Conservation (phyloP, 169 alveolate genomes). For the Eimeria falciformis region DNA sequence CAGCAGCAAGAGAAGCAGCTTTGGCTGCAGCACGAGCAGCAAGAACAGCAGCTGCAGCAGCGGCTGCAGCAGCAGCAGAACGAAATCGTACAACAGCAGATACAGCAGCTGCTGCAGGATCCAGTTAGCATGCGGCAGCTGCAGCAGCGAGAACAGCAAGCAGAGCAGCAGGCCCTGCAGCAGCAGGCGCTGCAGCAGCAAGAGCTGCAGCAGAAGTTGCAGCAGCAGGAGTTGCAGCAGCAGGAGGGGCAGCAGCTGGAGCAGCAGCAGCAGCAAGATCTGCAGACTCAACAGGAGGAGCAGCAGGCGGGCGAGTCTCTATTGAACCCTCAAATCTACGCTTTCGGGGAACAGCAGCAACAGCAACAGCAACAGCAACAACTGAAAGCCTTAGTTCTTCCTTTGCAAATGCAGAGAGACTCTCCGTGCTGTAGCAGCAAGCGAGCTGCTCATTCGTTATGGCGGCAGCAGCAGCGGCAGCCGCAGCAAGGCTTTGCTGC, state of each 20-base stretch:
- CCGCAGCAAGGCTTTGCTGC: neutral
- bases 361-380: too few species aligned
- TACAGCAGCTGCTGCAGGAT: neutral
- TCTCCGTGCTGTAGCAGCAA: neutral
- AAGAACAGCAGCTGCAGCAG: neutral
- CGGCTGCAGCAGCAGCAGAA: neutral
- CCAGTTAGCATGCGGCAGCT: neutral
- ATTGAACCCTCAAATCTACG: too few species aligned
- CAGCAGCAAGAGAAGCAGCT: neutral
- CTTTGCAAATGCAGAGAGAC: too few species aligned
- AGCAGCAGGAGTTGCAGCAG: too few species aligned
- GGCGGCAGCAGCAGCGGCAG: constrained; percentile 47
- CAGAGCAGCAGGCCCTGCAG: neutral
- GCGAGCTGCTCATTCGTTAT: too few species aligned
- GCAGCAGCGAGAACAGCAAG: neutral
- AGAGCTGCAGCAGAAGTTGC: too few species aligned
- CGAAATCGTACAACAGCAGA: neutral
- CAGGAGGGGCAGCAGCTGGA: too few species aligned
- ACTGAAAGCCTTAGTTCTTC: too few species aligned
- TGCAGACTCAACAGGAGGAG: too few species aligned
- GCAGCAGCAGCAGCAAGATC: too few species aligned
- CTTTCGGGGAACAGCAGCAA: too few species aligned
- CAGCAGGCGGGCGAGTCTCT: too few species aligned
- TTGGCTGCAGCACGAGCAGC: neutral
- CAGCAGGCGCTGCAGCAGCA: neutral